Evolutionary conservation across 805 yeast genomes (phyloP), one percentile per base, ranked within the genome.

Genomic region (Wickerhamomyces strasburgensis): DNA sequence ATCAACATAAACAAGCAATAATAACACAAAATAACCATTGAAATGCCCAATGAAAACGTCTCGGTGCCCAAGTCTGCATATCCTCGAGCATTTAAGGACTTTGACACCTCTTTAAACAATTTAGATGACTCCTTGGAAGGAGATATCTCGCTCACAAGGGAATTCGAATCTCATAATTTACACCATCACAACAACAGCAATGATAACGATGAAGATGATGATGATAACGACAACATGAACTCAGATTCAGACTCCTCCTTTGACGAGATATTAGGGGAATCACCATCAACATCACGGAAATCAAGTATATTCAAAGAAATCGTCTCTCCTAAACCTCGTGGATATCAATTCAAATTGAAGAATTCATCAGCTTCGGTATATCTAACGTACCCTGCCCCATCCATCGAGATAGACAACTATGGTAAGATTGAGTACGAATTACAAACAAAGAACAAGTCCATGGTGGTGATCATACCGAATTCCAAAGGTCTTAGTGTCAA

Each of bases 381-480:
- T 31, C 30, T 52, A 30, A 49, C 56, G 0, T 52, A 52, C 25
- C 56, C 56, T n/a, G 40, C 46, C 14, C 28, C 32, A 4, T 19
- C 39, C 5, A 33, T 44, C 5, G 48, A 43, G 18, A 41, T 47
- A 7, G 56, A 52, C 29, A 43, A 44, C 26, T 52, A 52, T 30
- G 56, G 56, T 3, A 47, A 43, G 17, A 44, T 52, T 4, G 55
- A 47, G 14, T 49, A 50, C 29, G 52, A 49, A 33, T 35, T 50
- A 14, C 34, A 41, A 7, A 50, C 55, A 19, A 52, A 47, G 30
- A 52, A 50, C 25, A 42, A 45, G 21, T 43, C 54, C n/a, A 52
- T 52, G 55, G 46, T 52, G 14, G 43, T 52, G 4, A 43, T 50
- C 5, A 30, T 52, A 11, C 57, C 57, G 5, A 52, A 52, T 38